Evolutionary conservation across 2,329 filamentous ascomycete species (phyloP).

Genomic region (Hypoxylon rubiginosum): DNA sequence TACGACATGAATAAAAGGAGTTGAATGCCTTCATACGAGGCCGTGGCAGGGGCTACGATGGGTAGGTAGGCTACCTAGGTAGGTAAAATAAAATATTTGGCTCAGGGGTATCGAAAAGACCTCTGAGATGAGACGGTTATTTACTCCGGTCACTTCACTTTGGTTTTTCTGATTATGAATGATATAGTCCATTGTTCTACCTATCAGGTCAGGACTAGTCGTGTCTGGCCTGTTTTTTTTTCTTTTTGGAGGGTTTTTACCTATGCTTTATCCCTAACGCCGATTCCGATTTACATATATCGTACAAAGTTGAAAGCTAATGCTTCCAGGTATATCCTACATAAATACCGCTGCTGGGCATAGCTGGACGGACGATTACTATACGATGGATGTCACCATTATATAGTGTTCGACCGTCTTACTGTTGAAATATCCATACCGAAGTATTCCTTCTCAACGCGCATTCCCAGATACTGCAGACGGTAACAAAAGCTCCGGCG

Average conservation of each 20-base stretch:
- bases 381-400: neutral
- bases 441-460: neutral
- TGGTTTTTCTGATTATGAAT: neutral
- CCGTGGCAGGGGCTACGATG: neutral
- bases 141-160: neutral
- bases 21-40: neutral
- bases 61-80: too few relatives aligned
- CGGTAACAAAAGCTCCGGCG: neutral
- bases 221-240: too few relatives aligned
- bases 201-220: neutral
- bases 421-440: neutral
- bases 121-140: neutral
- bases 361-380: neutral
- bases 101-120: neutral
- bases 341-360: neutral
- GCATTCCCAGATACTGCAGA: neutral
- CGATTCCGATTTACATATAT: neutral
- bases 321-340: slow-evolving; percentile 1
- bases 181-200: neutral
- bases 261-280: neutral
- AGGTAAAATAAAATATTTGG: neutral
- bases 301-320: neutral
- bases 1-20: slow-evolving; percentile 14
- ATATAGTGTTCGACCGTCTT: neutral
- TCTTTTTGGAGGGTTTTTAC: too few relatives aligned